Evolutionary conservation across 2,329 filamentous ascomycete genomes (phyloP), one percentile per base, ranked within the genome.

Genomic region (Neophaeococcomyces aloes): DNA sequence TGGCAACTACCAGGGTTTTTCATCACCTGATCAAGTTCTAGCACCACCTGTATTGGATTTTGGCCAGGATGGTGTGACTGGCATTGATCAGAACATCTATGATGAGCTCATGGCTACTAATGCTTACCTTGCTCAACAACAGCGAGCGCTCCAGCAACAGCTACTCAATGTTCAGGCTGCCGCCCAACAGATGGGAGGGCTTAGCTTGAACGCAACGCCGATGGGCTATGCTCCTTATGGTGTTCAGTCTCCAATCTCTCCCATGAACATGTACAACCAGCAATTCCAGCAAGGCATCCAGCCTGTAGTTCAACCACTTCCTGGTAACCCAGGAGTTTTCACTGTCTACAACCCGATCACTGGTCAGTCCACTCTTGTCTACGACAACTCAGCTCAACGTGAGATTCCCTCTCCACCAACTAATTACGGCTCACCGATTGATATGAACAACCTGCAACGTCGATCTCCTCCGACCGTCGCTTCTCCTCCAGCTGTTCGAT

Each of bases 71-170:
- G 72, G 73, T 36, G 78, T 82, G 55, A 76, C 84, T 48, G 74
- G 80, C 54, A 84, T 94, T 68, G 91, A 96, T 57, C 86, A 88
- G 41, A 81, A 78, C 48, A 65, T 93, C 42, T 91, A 94, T 54
- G 85, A 87, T 42, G 86, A 94, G 65, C 72, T 96, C 51, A 77
- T 95, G 58, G 83, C 86, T 45, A 93, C 87, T 57, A 94, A 95
- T 63, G 69, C 91, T 61, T 94, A 93, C 59, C 75, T 98, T 39
- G 86, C 87, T 31, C 86, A 94, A 60, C 88, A 94, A 66, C 89
- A 96, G 66, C 87, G 94, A 67, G 83, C 85, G 52, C 78, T 96
- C 41, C 88, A 96, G 66, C 88, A 95, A 67, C 87, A 96, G 67
- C 75, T 96, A 53, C 77, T 86, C 54, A 84, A 71, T 52, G 79